Conservation (phyloP, 2,329 filamentous ascomycete genomes). For the Colletotrichum spaethianum region DNA sequence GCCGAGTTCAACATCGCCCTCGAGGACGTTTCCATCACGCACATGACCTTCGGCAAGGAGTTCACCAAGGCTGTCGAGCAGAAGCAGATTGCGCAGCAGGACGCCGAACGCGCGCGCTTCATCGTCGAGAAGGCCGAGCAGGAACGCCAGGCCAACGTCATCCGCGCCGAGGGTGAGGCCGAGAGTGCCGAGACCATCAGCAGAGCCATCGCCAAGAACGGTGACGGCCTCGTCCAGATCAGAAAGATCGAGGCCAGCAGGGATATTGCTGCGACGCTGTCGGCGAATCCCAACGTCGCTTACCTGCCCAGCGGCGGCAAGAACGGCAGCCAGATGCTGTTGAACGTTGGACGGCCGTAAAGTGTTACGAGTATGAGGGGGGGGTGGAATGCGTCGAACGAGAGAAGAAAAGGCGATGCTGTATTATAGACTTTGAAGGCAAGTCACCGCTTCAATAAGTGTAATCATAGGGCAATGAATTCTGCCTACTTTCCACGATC, state of each 20-base stretch:
- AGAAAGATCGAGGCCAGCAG: slow-evolving; percentile 96
- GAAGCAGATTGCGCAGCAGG: slow-evolving; percentile 99
- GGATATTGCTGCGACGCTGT: slow-evolving; percentile 93
- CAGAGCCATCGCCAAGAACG: slow-evolving; percentile 92
- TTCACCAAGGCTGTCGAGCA: slow-evolving; percentile 99
- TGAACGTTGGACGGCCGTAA: slow-evolving; percentile 65
- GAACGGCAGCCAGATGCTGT: slow-evolving; percentile 68
- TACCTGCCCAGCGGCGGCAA: slow-evolving; percentile 86
- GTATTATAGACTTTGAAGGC: slow-evolving; percentile 42
- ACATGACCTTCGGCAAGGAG: slow-evolving; percentile 99
- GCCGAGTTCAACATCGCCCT: slow-evolving; percentile 99
- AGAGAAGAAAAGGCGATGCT: slow-evolving; percentile 33
- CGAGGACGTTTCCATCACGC: slow-evolving; percentile 98
- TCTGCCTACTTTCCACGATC: slow-evolving; percentile 26
- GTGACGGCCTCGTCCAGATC: slow-evolving; percentile 95
- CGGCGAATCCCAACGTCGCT: slow-evolving; percentile 93
- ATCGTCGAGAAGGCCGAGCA: slow-evolving; percentile 99
- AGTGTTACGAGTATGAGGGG: background rate
- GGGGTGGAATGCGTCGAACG: slow-evolving; percentile 5
- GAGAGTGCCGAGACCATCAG: slow-evolving; percentile 96
- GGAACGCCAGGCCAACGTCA: slow-evolving; percentile 98
- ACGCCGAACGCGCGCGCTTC: slow-evolving; percentile 96
- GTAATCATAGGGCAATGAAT: slow-evolving; percentile 43
- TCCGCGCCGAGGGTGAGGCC: slow-evolving; percentile 96
- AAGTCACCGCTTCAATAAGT: slow-evolving; percentile 47